Base-by-base conservation (phyloP, 257 asterid genomes). In the Jacaranda mimosifolia region DNA sequence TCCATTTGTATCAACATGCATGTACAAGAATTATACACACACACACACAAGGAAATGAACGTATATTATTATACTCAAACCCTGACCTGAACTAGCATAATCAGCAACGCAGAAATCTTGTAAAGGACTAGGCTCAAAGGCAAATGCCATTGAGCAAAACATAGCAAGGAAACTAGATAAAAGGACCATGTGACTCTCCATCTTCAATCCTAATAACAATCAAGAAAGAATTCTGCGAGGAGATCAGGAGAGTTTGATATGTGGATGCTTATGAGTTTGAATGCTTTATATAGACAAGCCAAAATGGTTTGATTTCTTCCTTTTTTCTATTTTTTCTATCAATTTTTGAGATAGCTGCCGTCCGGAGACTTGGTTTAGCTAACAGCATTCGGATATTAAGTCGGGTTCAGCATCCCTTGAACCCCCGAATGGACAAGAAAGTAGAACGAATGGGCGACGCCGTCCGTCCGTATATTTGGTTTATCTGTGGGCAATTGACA, bases 91-190 rank as follows among this genome's bases (percentile, higher is more conserved):
- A 26, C 32, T 26, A 26, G 32, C 32, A 42, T 42, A 36, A 9
- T 72, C 68, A 3, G 77, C 77, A 40, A 56, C 77, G 9, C 77
- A 72, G 15, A 57, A 72, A 72, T 72, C 76, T 72, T 72, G 76
- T 38, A 56, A 6, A 7, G 76, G 76, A 19, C 67, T 72, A 9
- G 68, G 68, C 70, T 60, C 70, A 6, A 55, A 73, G 14, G 70
- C 78, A 53, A 73, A 32, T 14, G 78, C 68, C 59, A 60, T 0
- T 12, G 49, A 42, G 63, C 69, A 73, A 63, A 64, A 4, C 48
- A 69, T 49, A 9, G 35, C 74, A 38, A 49, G 74, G 35, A 69
- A 49, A 69, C 35, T 13, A 9, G 51, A 26, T 39, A 48, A 4
- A 1, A 14, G 9, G 7, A 26, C 32, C 32, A 49, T 32, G 4